Evolutionary conservation across 495 filamentous ascomycete genomes (phyloP), one percentile per base, ranked within the genome.

Genomic region (Aspergillus asperescens): DNA sequence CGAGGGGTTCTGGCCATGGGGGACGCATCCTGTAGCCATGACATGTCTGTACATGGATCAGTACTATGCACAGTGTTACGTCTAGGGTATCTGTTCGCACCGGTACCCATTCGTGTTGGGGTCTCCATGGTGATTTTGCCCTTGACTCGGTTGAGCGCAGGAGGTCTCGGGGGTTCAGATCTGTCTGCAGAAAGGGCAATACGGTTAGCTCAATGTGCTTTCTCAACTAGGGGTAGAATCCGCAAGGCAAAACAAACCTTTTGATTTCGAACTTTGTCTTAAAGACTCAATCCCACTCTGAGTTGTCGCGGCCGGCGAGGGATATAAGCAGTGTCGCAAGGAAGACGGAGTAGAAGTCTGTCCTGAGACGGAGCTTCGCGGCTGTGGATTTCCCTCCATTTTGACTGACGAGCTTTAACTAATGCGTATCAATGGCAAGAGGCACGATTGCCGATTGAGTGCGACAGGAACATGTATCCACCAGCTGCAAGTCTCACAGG

Each of bases 11-110:
- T 31, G 5, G 37, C 44, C 50, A 60, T 59, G 1, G 68, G 65
- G 0, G 69, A 68, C 49, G 67, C 63, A 19, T 72, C 71, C 20
- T 61, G 60, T 37, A 67, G 42, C 69, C 69, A 74, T 32, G 69
- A 71, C 47, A 62, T 52, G 48, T 72, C 70, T 54, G 53, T 12
- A 41, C 9, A 45, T n/a, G 10, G 12, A 47, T 63, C 29, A 63
- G 23, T 48, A 43, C 20, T 7, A 40, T 16, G n/a, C 20, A 16
- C 22, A 9, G 28, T 35, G 12, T 34, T n/a, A 35, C 12, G 16
- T 3, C n/a, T 27, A n/a, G n/a, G n/a, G 32, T 12, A 32, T 42
- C 40, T 24, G 13, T 28, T 52, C 59, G 49, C 39, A 64, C 61
- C 56, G 43, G 44, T 55, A 16, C 50, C 58, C 32, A 51, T 60